A percentile compares a stretch with the other conserved stretches of the same genome.
phyloP scores from a whole-genome alignment of 176 grass and related monocot species.

The Juncus effusus region DNA sequence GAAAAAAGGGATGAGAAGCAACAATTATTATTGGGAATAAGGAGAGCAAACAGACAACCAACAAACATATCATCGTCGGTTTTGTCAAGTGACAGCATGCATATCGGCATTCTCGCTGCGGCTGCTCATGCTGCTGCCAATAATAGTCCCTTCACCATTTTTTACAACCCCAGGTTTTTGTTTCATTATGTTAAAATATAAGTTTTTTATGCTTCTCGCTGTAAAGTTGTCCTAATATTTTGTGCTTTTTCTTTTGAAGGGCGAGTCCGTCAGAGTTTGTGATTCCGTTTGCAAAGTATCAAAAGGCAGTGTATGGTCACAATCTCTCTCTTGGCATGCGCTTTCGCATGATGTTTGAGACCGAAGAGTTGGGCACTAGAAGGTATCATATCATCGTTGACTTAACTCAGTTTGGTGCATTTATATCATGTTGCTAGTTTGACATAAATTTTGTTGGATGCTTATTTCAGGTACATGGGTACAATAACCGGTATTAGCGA shows the following conservation, averaged over 20 bases:
- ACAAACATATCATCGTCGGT: constrained; percentile 94
- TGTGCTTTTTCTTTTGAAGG: constrained; percentile 39
- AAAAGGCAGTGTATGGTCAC: constrained; percentile 87
- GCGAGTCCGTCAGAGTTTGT: constrained; percentile 97
- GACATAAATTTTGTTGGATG: neutral
- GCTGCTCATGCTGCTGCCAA: constrained; percentile 98
- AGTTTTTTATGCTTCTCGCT: neutral
- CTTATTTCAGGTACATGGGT: constrained; percentile 84
- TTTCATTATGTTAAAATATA: constrained; percentile 6
- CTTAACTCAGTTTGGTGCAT: neutral
- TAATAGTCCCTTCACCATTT: constrained; percentile 89
- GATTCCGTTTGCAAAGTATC: constrained; percentile 96
- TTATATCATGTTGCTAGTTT: neutral
- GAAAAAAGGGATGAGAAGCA: constrained; percentile 81
- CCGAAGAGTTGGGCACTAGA: constrained; percentile 85
- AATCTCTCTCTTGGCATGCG: constrained; percentile 94
- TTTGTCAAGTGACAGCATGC: constrained; percentile 98
- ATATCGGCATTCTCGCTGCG: constrained; percentile 96
- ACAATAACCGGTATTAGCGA: constrained; percentile 97
- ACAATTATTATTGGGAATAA: constrained; percentile 88
- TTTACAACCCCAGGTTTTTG: constrained; percentile 90
- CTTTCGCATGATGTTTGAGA: constrained; percentile 98
- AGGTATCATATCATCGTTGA: constrained; percentile 34
- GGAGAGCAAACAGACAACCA: constrained; percentile 75
- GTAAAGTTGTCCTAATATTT: neutral